Conservation (phyloP, 768 basidiomycete genomes). For the Mycena crocata region DNA sequence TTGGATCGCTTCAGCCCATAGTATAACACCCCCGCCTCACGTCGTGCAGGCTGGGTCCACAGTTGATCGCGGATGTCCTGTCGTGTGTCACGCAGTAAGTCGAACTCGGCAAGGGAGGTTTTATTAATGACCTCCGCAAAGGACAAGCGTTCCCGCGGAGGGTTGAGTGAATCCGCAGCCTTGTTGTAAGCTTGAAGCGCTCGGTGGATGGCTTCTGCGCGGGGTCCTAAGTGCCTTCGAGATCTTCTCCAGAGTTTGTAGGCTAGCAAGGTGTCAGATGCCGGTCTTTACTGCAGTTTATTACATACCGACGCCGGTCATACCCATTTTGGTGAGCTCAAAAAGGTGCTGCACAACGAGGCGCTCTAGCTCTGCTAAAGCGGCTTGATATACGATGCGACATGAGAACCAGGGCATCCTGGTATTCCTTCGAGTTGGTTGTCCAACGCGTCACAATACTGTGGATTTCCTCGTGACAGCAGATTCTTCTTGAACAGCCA, state of each 20-base stretch:
- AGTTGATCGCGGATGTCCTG: neutral
- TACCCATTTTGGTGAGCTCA: constrained; percentile 14
- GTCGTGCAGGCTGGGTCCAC: constrained; percentile 1
- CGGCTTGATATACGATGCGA: neutral
- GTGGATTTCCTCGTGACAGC: constrained; percentile 11
- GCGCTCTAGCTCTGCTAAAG: constrained; percentile 6
- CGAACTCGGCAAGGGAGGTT: neutral
- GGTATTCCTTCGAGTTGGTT: neutral
- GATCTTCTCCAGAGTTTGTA: constrained; percentile 12
- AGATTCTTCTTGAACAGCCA: constrained; percentile 5
- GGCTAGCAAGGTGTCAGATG: neutral
- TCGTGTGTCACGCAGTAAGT: neutral
- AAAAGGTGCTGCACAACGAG: constrained; percentile 3
- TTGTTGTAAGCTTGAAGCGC: neutral
- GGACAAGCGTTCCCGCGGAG: neutral
- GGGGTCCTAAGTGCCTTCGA: constrained; percentile 2
- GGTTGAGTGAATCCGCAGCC: neutral
- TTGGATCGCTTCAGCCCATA: neutral
- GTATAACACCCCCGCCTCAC: neutral
- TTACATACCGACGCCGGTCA: constrained; percentile 17
- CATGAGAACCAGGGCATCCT: neutral
- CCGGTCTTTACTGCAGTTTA: neutral
- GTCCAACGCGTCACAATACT: neutral
- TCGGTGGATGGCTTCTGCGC: constrained; percentile 6
- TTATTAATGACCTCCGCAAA: neutral